Evolutionary conservation across 805 yeast genomes (phyloP), one percentile per base, ranked within the genome.

Genomic region (Myxozyma melibiosi): DNA sequence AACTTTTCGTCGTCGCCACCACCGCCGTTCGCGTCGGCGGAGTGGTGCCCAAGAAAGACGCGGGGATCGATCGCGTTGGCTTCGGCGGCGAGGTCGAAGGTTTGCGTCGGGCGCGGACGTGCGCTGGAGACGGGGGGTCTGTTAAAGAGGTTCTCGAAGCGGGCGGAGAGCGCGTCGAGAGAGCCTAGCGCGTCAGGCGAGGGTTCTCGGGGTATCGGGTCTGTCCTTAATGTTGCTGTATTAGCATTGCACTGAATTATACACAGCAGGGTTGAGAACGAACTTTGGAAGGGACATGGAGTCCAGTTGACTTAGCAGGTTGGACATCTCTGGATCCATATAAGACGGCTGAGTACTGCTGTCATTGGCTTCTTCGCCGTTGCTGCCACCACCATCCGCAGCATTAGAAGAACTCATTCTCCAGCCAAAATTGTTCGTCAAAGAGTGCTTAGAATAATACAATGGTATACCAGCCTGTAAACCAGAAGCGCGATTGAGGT

Each of bases 171-270:
- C 7, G 51, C 61, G 39, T 58, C 63, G 14, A 58, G 33, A 20
- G 57, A 51, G 14, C 63, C 63, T 7, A 58, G 45, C 4, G 42
- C 46, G 39, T 58, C 63, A 3, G 63, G 63, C 20, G 63, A 58
- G 16, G 54, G 48, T 41, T 37, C 41, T 6, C 54, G 54, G 8
- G 27, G 30, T 2, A 45, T 27, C 11, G 50, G 50, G 13, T 45
- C 50, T 42, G 30, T 27, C 9, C 38, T 45, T n/a, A n/a, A 20
- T 31, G 38, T 44, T 16, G 33, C 2, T 16, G 20, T 18, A 13
- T 16, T 27, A 3, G 13, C n/a, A 30, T 31, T 4, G 30, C 27
- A 18, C 11, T 14, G 14, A 18, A n/a, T 14, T 30, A 33, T 13
- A 43, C n/a, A 20, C 4, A 24, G 31, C 13, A n/a, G n/a, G n/a